A percentile compares a stretch with the other conserved stretches of the same genome.
Conservation (phyloP, 257 asterid genomes). For the Gentiana dahurica region DNA sequence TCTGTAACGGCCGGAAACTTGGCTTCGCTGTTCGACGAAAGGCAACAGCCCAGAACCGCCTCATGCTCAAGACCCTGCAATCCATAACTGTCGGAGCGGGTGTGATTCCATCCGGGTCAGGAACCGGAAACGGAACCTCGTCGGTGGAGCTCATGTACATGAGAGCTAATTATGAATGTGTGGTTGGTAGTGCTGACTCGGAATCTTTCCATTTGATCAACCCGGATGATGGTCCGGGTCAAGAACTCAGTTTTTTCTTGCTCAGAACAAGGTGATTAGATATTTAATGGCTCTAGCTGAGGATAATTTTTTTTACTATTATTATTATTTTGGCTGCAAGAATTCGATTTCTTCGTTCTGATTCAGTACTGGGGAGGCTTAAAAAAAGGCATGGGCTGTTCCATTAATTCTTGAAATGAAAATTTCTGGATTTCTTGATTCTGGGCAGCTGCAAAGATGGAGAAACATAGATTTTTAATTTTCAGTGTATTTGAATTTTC, state of each 20-base stretch:
- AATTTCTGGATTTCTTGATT: too few relatives aligned
- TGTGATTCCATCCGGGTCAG: slow-evolving; percentile 52
- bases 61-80: slow-evolving; percentile 77
- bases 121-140: slow-evolving; percentile 35
- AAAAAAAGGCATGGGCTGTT: too few relatives aligned
- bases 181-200: slow-evolving; percentile 73
- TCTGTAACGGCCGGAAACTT: slow-evolving; percentile 68
- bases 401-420: too few relatives aligned
- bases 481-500: too few relatives aligned
- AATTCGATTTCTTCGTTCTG: too few relatives aligned
- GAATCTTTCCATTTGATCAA: slow-evolving; percentile 88
- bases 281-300: background rate
- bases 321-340: too few relatives aligned
- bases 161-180: slow-evolving; percentile 88
- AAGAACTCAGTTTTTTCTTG: slow-evolving; percentile 92
- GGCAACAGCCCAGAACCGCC: slow-evolving; percentile 42
- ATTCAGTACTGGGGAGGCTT: too few relatives aligned
- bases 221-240: slow-evolving; percentile 77
- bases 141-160: slow-evolving; percentile 78
- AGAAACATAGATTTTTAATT: too few relatives aligned
- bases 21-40: slow-evolving; percentile 67
- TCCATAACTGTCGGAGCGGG: slow-evolving; percentile 85
- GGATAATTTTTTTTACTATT: background rate
- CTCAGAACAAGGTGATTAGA: slow-evolving; percentile 46
- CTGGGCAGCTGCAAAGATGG: too few relatives aligned